These are phyloP conservation scores for Euphorbia peplus DNA, from an alignment of 345 rosid species.

Conservation along the genomic window DNA sequence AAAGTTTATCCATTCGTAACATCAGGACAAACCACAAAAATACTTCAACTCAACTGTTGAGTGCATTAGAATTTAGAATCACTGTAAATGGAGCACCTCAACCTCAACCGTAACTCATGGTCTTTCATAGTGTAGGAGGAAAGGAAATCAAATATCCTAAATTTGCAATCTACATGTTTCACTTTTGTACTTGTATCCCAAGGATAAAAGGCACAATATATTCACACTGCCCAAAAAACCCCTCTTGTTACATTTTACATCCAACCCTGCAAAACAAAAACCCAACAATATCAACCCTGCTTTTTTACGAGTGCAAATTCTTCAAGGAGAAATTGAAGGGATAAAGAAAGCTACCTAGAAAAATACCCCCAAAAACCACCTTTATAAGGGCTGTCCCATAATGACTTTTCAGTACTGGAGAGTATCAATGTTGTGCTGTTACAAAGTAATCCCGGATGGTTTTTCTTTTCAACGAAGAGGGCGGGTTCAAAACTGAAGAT, in stretches of 20 bases:
- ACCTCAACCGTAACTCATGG: background rate
- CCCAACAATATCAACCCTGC: background rate
- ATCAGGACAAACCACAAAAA: too few species aligned
- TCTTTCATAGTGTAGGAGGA: background rate
- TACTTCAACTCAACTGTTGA: too few species aligned
- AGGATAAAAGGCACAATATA: background rate
- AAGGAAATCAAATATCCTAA: background rate
- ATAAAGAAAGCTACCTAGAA: background rate
- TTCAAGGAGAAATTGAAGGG: background rate
- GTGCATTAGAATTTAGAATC: background rate
- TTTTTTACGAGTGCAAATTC: background rate
- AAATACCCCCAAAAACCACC: background rate
- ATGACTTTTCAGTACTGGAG: background rate
- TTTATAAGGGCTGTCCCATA: background rate
- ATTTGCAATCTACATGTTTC: background rate
- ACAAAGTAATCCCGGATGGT: conserved; percentile 86
- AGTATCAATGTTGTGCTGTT: conserved; percentile 26
- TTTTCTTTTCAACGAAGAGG: conserved; percentile 76
- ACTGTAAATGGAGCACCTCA: background rate
- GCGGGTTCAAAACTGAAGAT: conserved; percentile 78
- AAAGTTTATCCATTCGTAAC: too few species aligned
- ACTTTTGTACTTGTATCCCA: background rate
- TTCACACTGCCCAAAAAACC: background rate
- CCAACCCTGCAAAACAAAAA: conserved; percentile 8
- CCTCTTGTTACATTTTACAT: conserved; percentile 1